Conservation (phyloP, 2,329 filamentous ascomycete genomes). For the Claviceps digitariae region DNA sequence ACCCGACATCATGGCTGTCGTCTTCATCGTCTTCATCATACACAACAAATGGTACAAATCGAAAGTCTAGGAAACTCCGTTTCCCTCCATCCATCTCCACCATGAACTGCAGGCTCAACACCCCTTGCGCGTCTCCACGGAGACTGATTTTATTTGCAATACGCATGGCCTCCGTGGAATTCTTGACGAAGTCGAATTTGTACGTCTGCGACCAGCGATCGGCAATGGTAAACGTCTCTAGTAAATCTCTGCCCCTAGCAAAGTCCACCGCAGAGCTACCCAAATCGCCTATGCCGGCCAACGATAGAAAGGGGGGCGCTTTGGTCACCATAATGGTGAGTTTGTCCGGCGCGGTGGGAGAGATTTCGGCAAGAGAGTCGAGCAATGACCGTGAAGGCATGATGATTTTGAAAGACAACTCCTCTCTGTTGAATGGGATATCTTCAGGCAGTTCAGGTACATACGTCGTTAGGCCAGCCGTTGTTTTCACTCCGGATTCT, state of each 20-base stretch:
- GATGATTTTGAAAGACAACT: conserved; percentile 82
- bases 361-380: conserved; percentile 58
- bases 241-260: conserved; percentile 47
- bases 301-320: conserved; percentile 55
- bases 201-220: conserved; percentile 57
- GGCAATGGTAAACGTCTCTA: conserved; percentile 60
- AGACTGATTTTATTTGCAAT: conserved; percentile 87
- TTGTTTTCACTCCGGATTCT: conserved; percentile 76
- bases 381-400: conserved; percentile 67
- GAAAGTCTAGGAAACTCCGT: conserved; percentile 68
- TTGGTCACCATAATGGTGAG: conserved; percentile 55
- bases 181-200: conserved; percentile 76
- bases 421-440: conserved; percentile 76
- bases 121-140: conserved; percentile 74
- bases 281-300: conserved; percentile 49
- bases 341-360: conserved; percentile 55
- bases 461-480: conserved; percentile 83
- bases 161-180: conserved; percentile 83
- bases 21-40: conserved; percentile 32
- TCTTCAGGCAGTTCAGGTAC: conserved; percentile 60
- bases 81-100: conserved; percentile 64
- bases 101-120: conserved; percentile 92
- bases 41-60: conserved; percentile 60
- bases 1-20: background rate
- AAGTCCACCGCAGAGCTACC: conserved; percentile 55